These are phyloP conservation scores for Aplosporella prunicola DNA, from an alignment of 2,329 filamentous ascomycete species.

Conservation along the genomic window DNA sequence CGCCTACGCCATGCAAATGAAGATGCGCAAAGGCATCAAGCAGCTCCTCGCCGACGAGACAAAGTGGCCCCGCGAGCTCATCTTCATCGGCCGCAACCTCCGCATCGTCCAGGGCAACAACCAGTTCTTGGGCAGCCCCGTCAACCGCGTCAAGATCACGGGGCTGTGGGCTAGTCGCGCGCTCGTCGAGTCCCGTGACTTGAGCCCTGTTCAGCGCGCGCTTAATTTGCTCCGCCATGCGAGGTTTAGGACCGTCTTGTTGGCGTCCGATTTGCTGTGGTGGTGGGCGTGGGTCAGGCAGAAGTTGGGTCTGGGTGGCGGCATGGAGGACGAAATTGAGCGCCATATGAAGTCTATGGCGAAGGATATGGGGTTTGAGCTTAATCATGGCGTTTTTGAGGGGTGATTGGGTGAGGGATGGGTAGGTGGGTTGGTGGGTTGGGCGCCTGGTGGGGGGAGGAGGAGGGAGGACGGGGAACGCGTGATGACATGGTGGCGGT, in stretches of 20 bases:
- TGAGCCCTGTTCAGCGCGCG: slow-evolving; percentile 53
- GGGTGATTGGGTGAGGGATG: slow-evolving; percentile 55
- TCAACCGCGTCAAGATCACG: slow-evolving; percentile 89
- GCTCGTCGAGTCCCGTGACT: slow-evolving; percentile 62
- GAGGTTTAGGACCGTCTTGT: slow-evolving; percentile 69
- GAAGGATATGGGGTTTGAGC: slow-evolving; percentile 81
- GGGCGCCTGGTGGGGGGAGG: too few relatives aligned
- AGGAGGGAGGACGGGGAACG: too few relatives aligned
- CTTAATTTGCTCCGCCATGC: slow-evolving; percentile 66
- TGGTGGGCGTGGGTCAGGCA: slow-evolving; percentile 73
- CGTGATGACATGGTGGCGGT: too few relatives aligned
- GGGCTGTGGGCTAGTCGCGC: slow-evolving; percentile 81
- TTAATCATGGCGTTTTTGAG: slow-evolving; percentile 82
- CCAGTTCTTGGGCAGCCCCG: slow-evolving; percentile 78
- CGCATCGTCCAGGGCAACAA: slow-evolving; percentile 91
- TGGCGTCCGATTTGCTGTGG: slow-evolving; percentile 71
- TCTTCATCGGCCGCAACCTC: slow-evolving; percentile 87
- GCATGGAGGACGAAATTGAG: slow-evolving; percentile 94
- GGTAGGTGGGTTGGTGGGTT: too few relatives aligned
- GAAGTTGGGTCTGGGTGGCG: slow-evolving; percentile 63
- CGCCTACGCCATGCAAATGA: slow-evolving; percentile 72
- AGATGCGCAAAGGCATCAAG: slow-evolving; percentile 62
- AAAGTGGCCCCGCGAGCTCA: slow-evolving; percentile 81
- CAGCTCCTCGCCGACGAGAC: slow-evolving; percentile 75
- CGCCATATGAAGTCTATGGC: slow-evolving; percentile 78